Base-by-base conservation (phyloP, 208 protist species). In the Porcisia hertigi region DNA sequence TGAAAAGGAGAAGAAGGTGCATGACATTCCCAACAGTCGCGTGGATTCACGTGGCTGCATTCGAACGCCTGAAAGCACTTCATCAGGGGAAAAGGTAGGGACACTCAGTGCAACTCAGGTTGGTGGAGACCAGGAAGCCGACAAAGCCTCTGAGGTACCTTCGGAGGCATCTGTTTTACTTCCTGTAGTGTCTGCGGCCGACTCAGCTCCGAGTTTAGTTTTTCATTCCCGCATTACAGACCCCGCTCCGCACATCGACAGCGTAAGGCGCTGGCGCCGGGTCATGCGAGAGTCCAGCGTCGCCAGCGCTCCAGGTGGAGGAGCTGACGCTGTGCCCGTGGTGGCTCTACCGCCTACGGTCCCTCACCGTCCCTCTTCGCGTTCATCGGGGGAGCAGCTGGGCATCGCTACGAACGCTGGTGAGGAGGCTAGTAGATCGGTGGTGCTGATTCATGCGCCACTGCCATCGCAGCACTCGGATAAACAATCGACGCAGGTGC, bases 171-270 rank as follows among this genome's bases (percentile, higher is more conserved):
- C 43, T 41, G 12, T 12, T 30, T 71, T 49, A n/a, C 69, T 34
- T 16, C 53, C 52, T 16, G 41, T 30, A 45, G 30, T 34, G 2
- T 49, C 43, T 16, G 52, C 16, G 4, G 53, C 3, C 49, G 16
- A 30, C 54, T 3, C 36, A 23, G 52, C 8, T 45, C 36, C 69
- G 69, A 30, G 12, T 9, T 20, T 41, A 18, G 9, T 23, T 18
- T 49, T 41, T 39, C 66, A 6, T 52, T 18, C 5, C 52, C 36
- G 52, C 25, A 0, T 72, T 16, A 58, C 69, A 47, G 52, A 72
- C 34, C 69, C 69, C 14, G 69, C 69, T 18, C 69, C 69, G 49
- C 47, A 47, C 11, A 72, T 72, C 16, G 11, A 41, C 36, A 30
- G 69, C 30, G 34, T 49, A 30, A 72, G 43, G 69, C 69, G 53